Evolutionary conservation across 23 red algal genomes (phyloP).

Genomic region (Cyanidioschyzon merolae): DNA sequence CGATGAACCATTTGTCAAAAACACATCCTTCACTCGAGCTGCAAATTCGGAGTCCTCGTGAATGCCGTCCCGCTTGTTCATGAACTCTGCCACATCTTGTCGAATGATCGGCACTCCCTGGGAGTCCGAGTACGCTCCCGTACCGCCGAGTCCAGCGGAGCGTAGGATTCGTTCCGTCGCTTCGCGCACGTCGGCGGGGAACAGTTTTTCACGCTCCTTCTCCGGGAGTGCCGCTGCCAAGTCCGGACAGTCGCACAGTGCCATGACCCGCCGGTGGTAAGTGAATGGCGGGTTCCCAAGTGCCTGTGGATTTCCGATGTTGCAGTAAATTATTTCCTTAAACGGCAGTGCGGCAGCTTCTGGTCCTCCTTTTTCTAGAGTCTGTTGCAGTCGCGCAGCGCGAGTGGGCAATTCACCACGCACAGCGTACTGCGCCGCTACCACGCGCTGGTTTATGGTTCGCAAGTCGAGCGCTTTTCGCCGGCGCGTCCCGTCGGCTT

Average conservation of each 20-base stretch:
- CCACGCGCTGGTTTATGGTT: slow-evolving; percentile 31
- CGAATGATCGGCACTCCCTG: slow-evolving; percentile 55
- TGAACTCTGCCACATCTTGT: slow-evolving; percentile 42
- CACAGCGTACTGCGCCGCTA: slow-evolving; percentile 74
- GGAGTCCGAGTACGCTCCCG: slow-evolving; percentile 74
- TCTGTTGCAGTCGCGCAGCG: slow-evolving; percentile 30
- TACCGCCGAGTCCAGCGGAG: slow-evolving; percentile 25
- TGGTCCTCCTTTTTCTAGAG: slow-evolving; percentile 6
- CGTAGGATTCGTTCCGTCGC: slow-evolving; percentile 27
- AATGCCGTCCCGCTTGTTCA: slow-evolving; percentile 47
- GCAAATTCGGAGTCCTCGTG: background rate
- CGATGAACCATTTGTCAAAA: slow-evolving; percentile 72
- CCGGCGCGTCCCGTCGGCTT: background rate
- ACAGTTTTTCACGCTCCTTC: background rate
- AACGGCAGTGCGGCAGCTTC: slow-evolving; percentile 37
- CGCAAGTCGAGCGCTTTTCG: background rate
- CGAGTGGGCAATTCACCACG: slow-evolving; percentile 57
- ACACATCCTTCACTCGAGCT: slow-evolving; percentile 34
- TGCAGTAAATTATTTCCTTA: slow-evolving; percentile 51
- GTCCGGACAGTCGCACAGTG: slow-evolving; percentile 48
- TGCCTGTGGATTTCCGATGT: slow-evolving; percentile 85
- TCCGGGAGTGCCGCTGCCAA: slow-evolving; percentile 17
- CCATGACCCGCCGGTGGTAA: slow-evolving; percentile 62
- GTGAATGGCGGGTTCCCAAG: slow-evolving; percentile 68
- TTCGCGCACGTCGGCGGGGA: slow-evolving; percentile 57